Evolutionary conservation across 1,284 basidiomycete genomes (phyloP), one percentile per base, ranked within the genome.

Genomic region (Peniophora sp.): DNA sequence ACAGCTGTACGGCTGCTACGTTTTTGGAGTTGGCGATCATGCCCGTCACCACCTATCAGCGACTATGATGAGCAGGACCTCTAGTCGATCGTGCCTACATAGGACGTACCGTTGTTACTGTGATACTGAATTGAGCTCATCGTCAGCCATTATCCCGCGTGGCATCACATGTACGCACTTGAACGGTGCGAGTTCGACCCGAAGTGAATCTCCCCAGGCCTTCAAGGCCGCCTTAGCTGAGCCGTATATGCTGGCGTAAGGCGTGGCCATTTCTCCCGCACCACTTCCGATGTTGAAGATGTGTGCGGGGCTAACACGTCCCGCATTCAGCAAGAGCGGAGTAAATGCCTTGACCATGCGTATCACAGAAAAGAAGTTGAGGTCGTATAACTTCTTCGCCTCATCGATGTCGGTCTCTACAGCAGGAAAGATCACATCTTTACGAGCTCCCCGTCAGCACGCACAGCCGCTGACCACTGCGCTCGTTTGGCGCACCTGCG

Each of bases 181-280:
- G 48, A 52, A 50, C 2, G 67, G 65, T 3, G 57, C 59, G 36
- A 68, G 49, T 42, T 68, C 67, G 11, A 66, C 54, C 1, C 65
- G 56, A 14, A 65, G 50, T 0, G 64, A 64, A 44, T 68, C 58
- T 11, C 59, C 53, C 12, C 56, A 61, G 3, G 60, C 50, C 35
- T 58, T 54, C n/a, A 68, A 27, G 1, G 63, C 66, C 1, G 65
- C 66, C 51, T 68, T 68, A 49, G 52, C 58, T 8, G 57, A 54
- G 47, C 61, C 65, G 51, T 67, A 68, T 2, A 55, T 53, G 6
- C 54, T 50, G 17, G 57, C 51, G 47, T 64, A 64, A 2, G 64
- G 62, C 1, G 57, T 24, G 5, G 65, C 65, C 35, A 62, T 51
- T 9, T 64, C 48, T 3, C 53, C 61, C 3, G 56, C 50, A 10